Percentiles rank a stretch among this genome's conserved stretches.
Evolutionary conservation across 805 yeast genomes (phyloP).

Genomic region (Clavispora asparagi): DNA sequence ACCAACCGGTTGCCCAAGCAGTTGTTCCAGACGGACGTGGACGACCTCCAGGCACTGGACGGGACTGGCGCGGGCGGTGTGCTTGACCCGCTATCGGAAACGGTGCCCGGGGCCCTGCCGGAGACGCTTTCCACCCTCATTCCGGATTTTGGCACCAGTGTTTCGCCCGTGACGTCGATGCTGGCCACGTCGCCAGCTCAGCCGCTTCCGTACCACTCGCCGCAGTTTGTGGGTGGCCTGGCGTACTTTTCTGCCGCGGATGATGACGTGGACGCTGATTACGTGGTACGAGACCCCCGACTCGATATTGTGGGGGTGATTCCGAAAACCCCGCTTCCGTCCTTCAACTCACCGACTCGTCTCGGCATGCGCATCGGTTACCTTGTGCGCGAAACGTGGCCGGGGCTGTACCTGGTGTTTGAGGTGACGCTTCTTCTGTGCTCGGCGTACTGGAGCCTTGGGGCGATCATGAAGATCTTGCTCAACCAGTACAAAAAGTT

Average conservation of each 20-base stretch:
- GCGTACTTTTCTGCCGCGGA: conserved; percentile 30
- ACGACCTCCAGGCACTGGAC: neutral
- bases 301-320: conserved; percentile 53
- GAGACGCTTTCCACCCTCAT: neutral
- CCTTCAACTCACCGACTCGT: conserved; percentile 66
- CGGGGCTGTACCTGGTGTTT: conserved; percentile 29
- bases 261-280: conserved; percentile 19
- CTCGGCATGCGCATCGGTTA: conserved; percentile 70
- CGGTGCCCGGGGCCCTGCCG: neutral
- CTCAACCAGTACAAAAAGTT: conserved; percentile 59
- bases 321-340: conserved; percentile 56
- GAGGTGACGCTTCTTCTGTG: conserved; percentile 72
- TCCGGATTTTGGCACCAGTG: conserved; percentile 15
- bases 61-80: too few species aligned
- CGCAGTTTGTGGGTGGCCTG: conserved; percentile 30
- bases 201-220: conserved; percentile 19
- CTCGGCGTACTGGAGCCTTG: conserved; percentile 58
- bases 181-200: conserved; percentile 38
- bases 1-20: conserved; percentile 56
- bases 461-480: conserved; percentile 48
- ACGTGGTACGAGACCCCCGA: conserved; percentile 42
- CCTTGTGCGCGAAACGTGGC: conserved; percentile 39
- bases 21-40: conserved; percentile 19
- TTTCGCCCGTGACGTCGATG: conserved; percentile 13
- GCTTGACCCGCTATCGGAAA: neutral